Evolutionary conservation across 1,284 basidiomycete species (phyloP).

Genomic region (Ceratobasidium sp.): DNA sequence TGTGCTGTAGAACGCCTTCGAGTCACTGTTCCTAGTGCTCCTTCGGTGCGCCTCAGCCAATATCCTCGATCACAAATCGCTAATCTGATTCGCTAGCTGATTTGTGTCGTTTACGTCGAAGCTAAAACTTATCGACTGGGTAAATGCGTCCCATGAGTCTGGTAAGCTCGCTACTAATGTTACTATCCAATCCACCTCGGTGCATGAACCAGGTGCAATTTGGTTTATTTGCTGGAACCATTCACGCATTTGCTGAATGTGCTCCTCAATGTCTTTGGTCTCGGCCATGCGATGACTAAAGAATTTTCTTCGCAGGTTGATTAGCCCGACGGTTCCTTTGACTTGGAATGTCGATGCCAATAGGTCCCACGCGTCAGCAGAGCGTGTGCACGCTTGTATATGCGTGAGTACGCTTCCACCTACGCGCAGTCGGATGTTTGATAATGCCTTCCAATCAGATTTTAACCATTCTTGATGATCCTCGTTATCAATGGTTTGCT

Average conservation of each 20-base stretch:
- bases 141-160: constrained; percentile 22
- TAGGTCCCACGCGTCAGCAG: constrained; percentile 6
- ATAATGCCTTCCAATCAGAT: too few species aligned
- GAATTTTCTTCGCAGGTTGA: constrained; percentile 11
- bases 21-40: not conserved
- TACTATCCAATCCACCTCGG: constrained; percentile 15
- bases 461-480: too few species aligned
- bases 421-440: too few species aligned
- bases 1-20: not conserved
- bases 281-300: constrained; percentile 11
- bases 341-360: constrained; percentile 17
- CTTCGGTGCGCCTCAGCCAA: not conserved
- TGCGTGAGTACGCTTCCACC: too few species aligned
- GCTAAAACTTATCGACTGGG: constrained; percentile 15
- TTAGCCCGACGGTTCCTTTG: constrained; percentile 10
- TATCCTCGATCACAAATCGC: constrained; percentile 1
- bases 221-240: constrained; percentile 17
- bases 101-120: not conserved
- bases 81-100: constrained; percentile 6
- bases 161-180: constrained; percentile 25
- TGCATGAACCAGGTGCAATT: constrained; percentile 1
- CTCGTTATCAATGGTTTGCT: not conserved
- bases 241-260: constrained; percentile 6
- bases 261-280: not conserved
- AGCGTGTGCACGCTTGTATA: constrained; percentile 10